Evolutionary conservation across 192 early-diverging fungal genomes (phyloP), one percentile per base, ranked within the genome.

Genomic region (Podila epicladia): DNA sequence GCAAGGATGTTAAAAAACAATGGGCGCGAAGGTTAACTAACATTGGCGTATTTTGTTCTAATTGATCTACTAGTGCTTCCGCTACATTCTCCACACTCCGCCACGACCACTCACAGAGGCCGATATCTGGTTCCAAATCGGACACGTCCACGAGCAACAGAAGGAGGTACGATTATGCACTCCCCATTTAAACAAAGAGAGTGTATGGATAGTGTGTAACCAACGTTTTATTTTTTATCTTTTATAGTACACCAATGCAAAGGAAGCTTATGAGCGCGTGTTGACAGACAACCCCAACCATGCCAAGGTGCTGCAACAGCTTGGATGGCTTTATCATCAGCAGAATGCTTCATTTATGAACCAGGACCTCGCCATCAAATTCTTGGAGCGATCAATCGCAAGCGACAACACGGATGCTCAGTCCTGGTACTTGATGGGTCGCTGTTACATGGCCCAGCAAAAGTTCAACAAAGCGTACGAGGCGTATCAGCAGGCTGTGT

Each of bases 81-180:
- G 92, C 51, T 95, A 96, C 84, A 97, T 97, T 62, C 80, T 98
- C 4, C 80, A 84, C 31, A 89, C 89, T 20, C 97, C 97, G 19
- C 97, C 97, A n/a, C 93, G 91, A 67, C 98, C 98, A 29, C 89
- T 99, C 29, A 96, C 95, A 22, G 95, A 97, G 73, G 89, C 91
- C 5, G 98, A 99, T 78, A 96, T 99, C 55, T 97, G 95, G 96
- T 99, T 97, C 85, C 97, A 99, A 83, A 98, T 97, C 65, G 98
- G 97, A 9, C 96, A 97, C 66, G 95, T 97, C 4, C 93, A 98
- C 80, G 98, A 99, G 82, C 95, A 96, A 70, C 93, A 94, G 80
- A 96, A 95, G 50, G 95, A 99, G 65, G 92, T 93, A 83, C 51
- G 4, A 22, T 6, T 22, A 53, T 53, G 50, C 19, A 7, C 2